A percentile compares a stretch with the other conserved stretches of the same genome.
These are phyloP conservation scores for Albatrellus ellisii DNA, from an alignment of 768 basidiomycete genomes.

Conservation along the genomic window DNA sequence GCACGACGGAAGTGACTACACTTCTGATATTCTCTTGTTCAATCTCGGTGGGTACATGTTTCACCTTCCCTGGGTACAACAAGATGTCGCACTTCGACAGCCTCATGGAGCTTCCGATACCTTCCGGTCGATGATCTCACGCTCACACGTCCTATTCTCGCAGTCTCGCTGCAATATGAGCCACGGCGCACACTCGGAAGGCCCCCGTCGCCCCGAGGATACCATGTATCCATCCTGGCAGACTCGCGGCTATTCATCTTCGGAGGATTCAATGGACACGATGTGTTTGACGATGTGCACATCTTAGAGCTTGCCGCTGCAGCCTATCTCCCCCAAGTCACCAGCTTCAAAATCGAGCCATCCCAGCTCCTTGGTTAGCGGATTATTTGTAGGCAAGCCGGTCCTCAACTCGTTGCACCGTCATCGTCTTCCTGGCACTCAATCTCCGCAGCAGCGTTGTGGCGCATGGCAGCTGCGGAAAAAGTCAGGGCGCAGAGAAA, in stretches of 20 bases:
- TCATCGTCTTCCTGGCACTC: background rate
- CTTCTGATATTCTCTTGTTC: slow-evolving; percentile 63
- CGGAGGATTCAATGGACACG: slow-evolving; percentile 80
- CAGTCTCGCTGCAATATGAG: slow-evolving; percentile 82
- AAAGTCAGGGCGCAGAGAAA: no score
- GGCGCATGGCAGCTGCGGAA: no score
- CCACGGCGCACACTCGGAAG: slow-evolving; percentile 52
- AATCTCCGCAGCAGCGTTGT: no score
- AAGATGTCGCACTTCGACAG: no score
- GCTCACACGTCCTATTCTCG: background rate
- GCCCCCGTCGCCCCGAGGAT: slow-evolving; percentile 64
- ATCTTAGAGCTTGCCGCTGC: slow-evolving; percentile 77
- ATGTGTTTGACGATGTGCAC: slow-evolving; percentile 76
- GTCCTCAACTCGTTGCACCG: background rate
- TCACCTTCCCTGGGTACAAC: background rate
- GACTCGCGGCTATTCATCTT: slow-evolving; percentile 80
- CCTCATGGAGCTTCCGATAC: background rate
- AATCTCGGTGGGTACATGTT: slow-evolving; percentile 65
- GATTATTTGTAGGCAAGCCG: background rate
- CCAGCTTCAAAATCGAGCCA: slow-evolving; percentile 31
- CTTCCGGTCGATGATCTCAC: background rate
- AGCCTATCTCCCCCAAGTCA: slow-evolving; percentile 85
- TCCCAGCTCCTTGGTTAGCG: no score
- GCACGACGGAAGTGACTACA: slow-evolving; percentile 70
- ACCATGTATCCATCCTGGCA: slow-evolving; percentile 71